Percentiles rank a stretch among this genome's conserved stretches.
phyloP scores from a whole-genome alignment of 2,329 filamentous ascomycete species.

The Teratosphaeria pseudoeucalypti region DNA sequence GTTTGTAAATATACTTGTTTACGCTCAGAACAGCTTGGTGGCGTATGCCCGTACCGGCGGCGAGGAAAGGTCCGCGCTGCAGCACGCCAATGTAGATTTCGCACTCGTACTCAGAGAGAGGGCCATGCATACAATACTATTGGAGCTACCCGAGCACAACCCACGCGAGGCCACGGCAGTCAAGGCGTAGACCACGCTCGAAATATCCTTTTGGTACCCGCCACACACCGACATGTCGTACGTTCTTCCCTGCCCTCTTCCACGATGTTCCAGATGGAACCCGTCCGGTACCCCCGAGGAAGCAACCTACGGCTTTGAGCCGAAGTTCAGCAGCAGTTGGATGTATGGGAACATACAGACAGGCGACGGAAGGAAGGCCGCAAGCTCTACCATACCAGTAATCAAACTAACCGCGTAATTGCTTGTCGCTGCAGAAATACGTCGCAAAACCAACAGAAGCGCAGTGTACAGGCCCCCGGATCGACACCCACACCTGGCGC shows the following conservation, averaged over 20 bases:
- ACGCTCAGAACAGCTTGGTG: not conserved
- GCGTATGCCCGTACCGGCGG: constrained; percentile 2
- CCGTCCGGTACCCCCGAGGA: not conserved
- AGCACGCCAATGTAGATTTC: constrained; percentile 15
- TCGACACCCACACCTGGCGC: constrained; percentile 17
- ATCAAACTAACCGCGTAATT: not conserved
- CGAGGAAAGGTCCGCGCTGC: constrained; percentile 2
- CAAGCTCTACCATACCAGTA: not conserved
- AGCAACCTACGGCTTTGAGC: not conserved
- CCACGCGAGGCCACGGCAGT: not conserved
- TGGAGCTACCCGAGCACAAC: not conserved
- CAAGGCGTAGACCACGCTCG: not conserved
- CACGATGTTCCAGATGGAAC: not conserved
- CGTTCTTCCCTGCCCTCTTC: constrained; percentile 10
- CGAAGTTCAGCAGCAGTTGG: constrained; percentile 2
- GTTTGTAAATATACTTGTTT: not conserved
- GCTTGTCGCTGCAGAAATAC: constrained; percentile 24
- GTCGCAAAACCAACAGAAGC: constrained; percentile 30
- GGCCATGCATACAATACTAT: constrained; percentile 18
- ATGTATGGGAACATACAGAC: not conserved
- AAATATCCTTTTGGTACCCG: constrained; percentile 1
- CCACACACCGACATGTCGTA: constrained; percentile 18
- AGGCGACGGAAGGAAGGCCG: not conserved
- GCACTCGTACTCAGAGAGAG: constrained; percentile 10
- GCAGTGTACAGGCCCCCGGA: constrained; percentile 32